Evolutionary conservation across 257 asterid species (phyloP).

Genomic region (Solanum dulcamara): DNA sequence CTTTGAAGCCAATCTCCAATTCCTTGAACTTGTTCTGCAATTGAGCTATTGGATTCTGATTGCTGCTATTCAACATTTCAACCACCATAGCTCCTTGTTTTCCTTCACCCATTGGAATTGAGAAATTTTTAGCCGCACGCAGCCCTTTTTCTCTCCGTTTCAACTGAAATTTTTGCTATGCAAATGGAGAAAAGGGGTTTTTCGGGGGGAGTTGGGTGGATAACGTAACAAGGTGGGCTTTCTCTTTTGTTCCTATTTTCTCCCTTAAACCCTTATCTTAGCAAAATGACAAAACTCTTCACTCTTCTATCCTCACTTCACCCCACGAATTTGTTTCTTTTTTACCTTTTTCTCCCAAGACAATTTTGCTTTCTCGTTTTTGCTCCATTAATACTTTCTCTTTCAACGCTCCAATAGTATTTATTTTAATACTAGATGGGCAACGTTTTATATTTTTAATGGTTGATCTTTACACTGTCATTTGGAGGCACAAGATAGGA

Average conservation of each 20-base stretch:
- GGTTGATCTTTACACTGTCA: too few species aligned
- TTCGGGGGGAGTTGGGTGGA: neutral
- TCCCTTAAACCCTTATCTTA: conserved; percentile 7
- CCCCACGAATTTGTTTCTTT: neutral
- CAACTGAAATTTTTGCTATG: neutral
- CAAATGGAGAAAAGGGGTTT: neutral
- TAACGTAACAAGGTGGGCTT: neutral
- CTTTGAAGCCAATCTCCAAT: conserved; percentile 41
- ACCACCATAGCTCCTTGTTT: conserved; percentile 47
- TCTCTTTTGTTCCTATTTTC: neutral
- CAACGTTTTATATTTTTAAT: too few species aligned
- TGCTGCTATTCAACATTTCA: conserved; percentile 11
- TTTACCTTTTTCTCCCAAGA: neutral
- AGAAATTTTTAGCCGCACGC: neutral
- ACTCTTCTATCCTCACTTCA: neutral
- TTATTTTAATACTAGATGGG: too few species aligned
- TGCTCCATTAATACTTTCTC: neutral
- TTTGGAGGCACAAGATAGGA: too few species aligned
- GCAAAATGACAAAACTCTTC: neutral
- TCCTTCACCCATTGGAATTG: conserved; percentile 31
- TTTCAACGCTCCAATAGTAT: neutral
- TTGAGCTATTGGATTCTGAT: conserved; percentile 51
- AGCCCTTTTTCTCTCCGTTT: neutral
- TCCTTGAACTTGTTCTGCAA: conserved; percentile 63
- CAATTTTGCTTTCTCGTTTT: neutral